Percentiles rank a stretch among this genome's conserved stretches.
phyloP scores from a whole-genome alignment of 345 rosid genomes.

The Syzygium jambos region DNA sequence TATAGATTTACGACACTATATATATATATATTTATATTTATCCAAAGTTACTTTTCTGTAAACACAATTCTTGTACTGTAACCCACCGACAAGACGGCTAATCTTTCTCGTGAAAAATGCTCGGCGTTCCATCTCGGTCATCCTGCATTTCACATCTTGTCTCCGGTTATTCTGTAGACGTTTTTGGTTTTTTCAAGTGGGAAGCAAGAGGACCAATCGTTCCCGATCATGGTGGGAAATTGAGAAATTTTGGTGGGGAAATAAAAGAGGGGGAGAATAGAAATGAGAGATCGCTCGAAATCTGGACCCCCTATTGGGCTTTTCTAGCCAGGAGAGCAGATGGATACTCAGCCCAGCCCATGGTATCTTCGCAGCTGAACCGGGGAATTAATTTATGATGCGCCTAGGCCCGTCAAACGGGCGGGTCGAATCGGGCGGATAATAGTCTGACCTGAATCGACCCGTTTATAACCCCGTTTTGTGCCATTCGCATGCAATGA shows the following conservation, averaged over 20 bases:
- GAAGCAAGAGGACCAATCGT: neutral
- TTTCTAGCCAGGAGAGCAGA: neutral
- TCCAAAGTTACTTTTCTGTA: neutral
- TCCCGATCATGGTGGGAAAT: neutral
- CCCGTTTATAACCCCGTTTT: too few species aligned
- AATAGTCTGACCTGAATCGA: too few species aligned
- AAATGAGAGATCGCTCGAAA: neutral
- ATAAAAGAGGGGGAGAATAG: neutral
- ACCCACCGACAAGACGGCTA: neutral
- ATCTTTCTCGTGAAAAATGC: neutral
- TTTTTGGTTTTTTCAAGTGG: neutral
- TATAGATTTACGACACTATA: neutral
- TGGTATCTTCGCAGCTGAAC: neutral
- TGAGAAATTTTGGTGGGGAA: neutral
- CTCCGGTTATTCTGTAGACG: neutral
- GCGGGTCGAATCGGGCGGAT: too few species aligned
- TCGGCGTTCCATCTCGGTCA: neutral
- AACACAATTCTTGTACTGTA: neutral
- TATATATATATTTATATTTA: neutral
- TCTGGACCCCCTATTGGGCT: neutral
- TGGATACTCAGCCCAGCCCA: neutral
- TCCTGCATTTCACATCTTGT: neutral
- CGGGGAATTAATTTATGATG: neutral
- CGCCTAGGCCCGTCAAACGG: too few species aligned
- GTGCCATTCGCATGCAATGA: too few species aligned